These are phyloP conservation scores for Paramecium pentaurelia DNA, from an alignment of 73 alveolate species.

Conservation along the genomic window DNA sequence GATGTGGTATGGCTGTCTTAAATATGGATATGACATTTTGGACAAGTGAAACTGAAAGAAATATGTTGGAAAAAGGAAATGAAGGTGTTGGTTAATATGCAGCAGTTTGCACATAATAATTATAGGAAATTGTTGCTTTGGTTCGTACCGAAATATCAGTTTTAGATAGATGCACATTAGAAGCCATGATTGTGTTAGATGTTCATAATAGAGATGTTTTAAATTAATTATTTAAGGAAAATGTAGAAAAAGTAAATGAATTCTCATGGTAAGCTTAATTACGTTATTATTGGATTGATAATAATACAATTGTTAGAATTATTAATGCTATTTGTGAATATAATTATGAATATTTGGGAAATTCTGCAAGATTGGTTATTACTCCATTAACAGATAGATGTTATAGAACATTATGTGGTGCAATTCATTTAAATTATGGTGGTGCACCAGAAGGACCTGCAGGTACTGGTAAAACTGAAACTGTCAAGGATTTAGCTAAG, in stretches of 20 bases:
- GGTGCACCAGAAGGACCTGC: conserved; percentile 99
- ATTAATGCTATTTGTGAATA: conserved; percentile 98
- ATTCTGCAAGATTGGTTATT: conserved; percentile 98
- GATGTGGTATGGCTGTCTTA: conserved; percentile 96
- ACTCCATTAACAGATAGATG: conserved; percentile 99
- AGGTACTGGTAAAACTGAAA: conserved; percentile 99
- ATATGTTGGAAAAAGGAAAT: conserved; percentile 85
- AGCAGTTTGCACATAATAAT: conserved; percentile 77
- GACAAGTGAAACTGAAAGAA: conserved; percentile 96
- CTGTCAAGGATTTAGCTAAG: conserved; percentile 98
- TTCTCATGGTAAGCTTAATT: conserved; percentile 98
- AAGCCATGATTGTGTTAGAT: conserved; percentile 95
- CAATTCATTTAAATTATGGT: conserved; percentile 93
- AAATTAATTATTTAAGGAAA: conserved; percentile 76
- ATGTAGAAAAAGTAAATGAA: conserved; percentile 79
- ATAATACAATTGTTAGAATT: conserved; percentile 93
- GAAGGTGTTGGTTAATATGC: conserved; percentile 84
- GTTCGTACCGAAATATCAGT: conserved; percentile 97
- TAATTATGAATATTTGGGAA: conserved; percentile 99
- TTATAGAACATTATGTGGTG: conserved; percentile 98
- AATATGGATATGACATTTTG: conserved; percentile 93
- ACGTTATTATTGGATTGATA: conserved; percentile 85
- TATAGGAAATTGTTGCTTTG: conserved; percentile 94
- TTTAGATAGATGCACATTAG: conserved; percentile 94
- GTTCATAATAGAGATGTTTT: conserved; percentile 96